phyloP scores from a whole-genome alignment of 2,329 filamentous ascomycete species.

The Remersonia thermophila region DNA sequence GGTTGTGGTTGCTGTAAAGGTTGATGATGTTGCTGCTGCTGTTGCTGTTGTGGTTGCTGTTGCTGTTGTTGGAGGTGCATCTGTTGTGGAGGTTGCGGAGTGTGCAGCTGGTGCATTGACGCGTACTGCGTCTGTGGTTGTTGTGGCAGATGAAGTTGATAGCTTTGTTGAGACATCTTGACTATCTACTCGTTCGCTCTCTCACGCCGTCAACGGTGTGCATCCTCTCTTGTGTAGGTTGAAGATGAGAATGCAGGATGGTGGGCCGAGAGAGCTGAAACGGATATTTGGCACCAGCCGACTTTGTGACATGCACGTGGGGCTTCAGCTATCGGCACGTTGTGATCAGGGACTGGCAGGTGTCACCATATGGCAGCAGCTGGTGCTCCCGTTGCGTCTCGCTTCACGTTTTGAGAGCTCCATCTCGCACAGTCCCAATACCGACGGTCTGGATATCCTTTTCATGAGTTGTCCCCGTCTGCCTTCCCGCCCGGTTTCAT shows the following conservation, averaged over 20 bases:
- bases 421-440: too few species aligned
- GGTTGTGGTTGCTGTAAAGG: slow-evolving; percentile 5
- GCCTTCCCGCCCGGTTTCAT: neutral
- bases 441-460: too few species aligned
- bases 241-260: too few species aligned
- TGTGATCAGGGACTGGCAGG: neutral
- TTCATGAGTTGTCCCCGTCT: too few species aligned
- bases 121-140: too few species aligned
- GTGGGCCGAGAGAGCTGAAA: too few species aligned
- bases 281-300: neutral
- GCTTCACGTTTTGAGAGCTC: too few species aligned
- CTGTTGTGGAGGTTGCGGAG: slow-evolving; percentile 1
- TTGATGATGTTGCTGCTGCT: neutral
- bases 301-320: neutral
- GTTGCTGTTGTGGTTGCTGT: neutral
- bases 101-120: slow-evolving; percentile 4
- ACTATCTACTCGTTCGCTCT: neutral
- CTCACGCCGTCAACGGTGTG: too few species aligned
- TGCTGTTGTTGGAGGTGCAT: slow-evolving; percentile 3
- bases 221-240: too few species aligned
- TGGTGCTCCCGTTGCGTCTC: too few species aligned
- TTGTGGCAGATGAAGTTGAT: slow-evolving; percentile 9
- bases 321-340: neutral
- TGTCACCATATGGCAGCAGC: too few species aligned
- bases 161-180: neutral